Percentiles rank a stretch among this genome's conserved stretches.
These are phyloP conservation scores for Lodderomyces metapsilosis DNA, from an alignment of 1,139 yeast genomes.

Conservation along the genomic window DNA sequence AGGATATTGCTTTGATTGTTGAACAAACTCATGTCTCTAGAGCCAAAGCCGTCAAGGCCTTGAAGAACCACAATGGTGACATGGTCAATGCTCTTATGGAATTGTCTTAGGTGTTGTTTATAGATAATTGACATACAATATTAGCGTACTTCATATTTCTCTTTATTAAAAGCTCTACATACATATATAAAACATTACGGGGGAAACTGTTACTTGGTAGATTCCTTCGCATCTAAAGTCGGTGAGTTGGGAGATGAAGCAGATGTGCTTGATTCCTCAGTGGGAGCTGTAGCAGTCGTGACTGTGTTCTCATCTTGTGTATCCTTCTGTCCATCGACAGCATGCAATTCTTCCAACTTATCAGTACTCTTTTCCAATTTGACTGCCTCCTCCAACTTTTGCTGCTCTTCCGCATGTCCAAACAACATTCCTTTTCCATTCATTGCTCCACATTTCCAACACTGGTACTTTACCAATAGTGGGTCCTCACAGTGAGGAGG, in stretches of 20 bases:
- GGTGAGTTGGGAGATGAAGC: no score
- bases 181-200: no score
- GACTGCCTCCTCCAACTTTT: background rate
- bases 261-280: no score
- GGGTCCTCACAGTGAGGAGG: conserved; percentile 66
- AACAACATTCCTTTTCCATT: conserved; percentile 40
- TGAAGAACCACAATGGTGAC: conserved; percentile 87
- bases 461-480: conserved; percentile 53
- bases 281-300: no score
- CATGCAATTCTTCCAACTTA: background rate
- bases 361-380: background rate
- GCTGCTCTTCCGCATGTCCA: conserved; percentile 6
- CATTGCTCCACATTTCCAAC: conserved; percentile 69
- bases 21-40: conserved; percentile 90
- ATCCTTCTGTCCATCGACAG: background rate
- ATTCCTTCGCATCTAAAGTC: no score
- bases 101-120: conserved; percentile 43
- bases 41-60: conserved; percentile 87
- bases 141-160: background rate
- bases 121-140: background rate
- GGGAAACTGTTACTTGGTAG: no score
- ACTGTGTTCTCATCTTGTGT: no score
- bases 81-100: conserved; percentile 96
- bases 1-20: conserved; percentile 77
- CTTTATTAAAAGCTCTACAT: background rate